phyloP scores from a whole-genome alignment of 495 filamentous ascomycete species.

The Penicilliopsis zonata region DNA sequence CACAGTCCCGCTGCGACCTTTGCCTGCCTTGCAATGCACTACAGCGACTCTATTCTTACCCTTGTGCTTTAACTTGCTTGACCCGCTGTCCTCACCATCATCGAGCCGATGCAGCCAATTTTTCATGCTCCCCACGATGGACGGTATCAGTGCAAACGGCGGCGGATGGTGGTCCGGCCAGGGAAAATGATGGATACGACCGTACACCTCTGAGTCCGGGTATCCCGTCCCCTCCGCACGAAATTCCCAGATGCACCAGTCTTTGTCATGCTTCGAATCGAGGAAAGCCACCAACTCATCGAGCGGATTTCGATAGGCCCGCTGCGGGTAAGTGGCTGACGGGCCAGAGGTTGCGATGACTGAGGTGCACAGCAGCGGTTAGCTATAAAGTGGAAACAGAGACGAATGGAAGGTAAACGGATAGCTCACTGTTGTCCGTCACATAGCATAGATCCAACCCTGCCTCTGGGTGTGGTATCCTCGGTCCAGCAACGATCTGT shows the following conservation, averaged over 20 bases:
- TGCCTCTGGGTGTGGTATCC: constrained; percentile 71
- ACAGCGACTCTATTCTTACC: constrained; percentile 63
- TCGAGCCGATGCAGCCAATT: constrained; percentile 63
- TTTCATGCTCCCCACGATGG: constrained; percentile 82
- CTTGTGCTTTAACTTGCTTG: constrained; percentile 10
- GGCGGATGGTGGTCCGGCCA: constrained; percentile 97
- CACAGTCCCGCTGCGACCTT: constrained; percentile 85
- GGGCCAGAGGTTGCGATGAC: constrained; percentile 77
- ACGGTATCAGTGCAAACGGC: constrained; percentile 75
- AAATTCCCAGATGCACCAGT: constrained; percentile 97
- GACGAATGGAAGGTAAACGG: constrained; percentile 1
- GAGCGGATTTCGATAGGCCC: constrained; percentile 85
- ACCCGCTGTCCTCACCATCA: constrained; percentile 5
- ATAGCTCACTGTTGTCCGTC: constrained; percentile 51
- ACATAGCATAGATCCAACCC: constrained; percentile 95
- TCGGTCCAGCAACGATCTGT: constrained; percentile 68
- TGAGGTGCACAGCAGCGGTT: constrained; percentile 5
- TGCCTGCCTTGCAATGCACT: constrained; percentile 95
- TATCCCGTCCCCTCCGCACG: constrained; percentile 94
- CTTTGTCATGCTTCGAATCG: constrained; percentile 63
- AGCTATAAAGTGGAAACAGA: neutral
- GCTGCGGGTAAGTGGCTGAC: constrained; percentile 73
- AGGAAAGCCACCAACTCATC: constrained; percentile 76
- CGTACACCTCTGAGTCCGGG: constrained; percentile 76
- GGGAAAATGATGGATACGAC: constrained; percentile 75